Evolutionary conservation across 2,329 filamentous ascomycete genomes (phyloP), one percentile per base, ranked within the genome.

Genomic region (Septoria petroselini): DNA sequence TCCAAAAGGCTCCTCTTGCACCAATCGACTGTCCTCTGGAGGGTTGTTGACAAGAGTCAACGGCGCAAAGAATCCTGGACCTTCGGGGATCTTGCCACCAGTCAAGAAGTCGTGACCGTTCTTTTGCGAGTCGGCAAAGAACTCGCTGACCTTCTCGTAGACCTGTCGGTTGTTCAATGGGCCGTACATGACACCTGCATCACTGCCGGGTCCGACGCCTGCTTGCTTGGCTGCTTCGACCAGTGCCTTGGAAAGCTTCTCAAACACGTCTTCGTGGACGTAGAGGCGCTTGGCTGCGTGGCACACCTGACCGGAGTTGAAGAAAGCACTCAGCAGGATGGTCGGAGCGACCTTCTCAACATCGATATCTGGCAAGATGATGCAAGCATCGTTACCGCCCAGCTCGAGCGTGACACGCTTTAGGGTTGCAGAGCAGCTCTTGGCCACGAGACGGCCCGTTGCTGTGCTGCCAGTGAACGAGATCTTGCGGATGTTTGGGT

Each of bases 251-350:
- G 95, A 76, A 63, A 96, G 95, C 12, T 80, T 73, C 62, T 94
- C 88, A 67, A 95, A 83, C 43, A 96, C 81, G 60, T 81, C 83
- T 66, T 87, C 85, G 62, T 91, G 83, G 7, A 96, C 90, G 63
- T 95, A 96, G n/a, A 96, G 82, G 25, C 91, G 79, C 73, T 96
- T 91, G 48, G 95, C 77, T 17, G 89, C 86, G 70, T 91, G 95
- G 76, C 91, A 96, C 68, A 88, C 94, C 75, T 96, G 91, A n/a
- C 91, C 91, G 43, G 90, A 95, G 73, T 96, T 96, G 77, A 96
- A 96, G 50, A 96, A 76, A 11, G 89, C 84, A 15, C 91, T 90
- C 61, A 95, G 90, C 8, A 96, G 88, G 62, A 95, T 91, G 70
- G 95, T 88, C 61, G 86, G 89, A 0, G 91, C 91, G 1, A 85